Evolutionary conservation across 2,329 filamentous ascomycete species (phyloP).

Genomic region (Shiraia sp.): DNA sequence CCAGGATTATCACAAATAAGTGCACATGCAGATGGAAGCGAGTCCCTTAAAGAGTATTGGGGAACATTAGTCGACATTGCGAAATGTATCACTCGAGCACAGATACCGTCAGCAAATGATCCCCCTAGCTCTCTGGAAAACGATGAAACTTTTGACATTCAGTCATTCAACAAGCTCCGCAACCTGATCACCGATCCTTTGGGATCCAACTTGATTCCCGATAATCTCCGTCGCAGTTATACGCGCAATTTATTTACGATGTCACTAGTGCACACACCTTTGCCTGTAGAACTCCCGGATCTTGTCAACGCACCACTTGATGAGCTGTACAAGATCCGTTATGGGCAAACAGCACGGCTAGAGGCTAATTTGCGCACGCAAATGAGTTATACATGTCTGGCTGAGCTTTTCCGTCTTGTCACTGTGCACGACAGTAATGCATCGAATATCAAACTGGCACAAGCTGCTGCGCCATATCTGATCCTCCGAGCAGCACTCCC

Average conservation of each 20-base stretch:
- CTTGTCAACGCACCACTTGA: slow-evolving; percentile 58
- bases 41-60: slow-evolving; percentile 64
- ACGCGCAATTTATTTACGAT: slow-evolving; percentile 76
- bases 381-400: slow-evolving; percentile 80
- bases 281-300: slow-evolving; percentile 63
- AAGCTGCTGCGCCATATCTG: slow-evolving; percentile 77
- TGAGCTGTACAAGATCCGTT: slow-evolving; percentile 65
- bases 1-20: slow-evolving; percentile 60
- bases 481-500: slow-evolving; percentile 80
- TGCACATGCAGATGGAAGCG: slow-evolving; percentile 33
- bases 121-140: slow-evolving; percentile 37
- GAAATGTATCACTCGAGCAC: slow-evolving; percentile 44
- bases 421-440: slow-evolving; percentile 52
- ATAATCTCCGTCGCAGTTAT: slow-evolving; percentile 70
- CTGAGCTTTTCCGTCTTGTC: slow-evolving; percentile 67
- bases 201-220: slow-evolving; percentile 66
- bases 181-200: slow-evolving; percentile 75
- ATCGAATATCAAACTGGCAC: slow-evolving; percentile 65
- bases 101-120: slow-evolving; percentile 41
- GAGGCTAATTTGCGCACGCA: slow-evolving; percentile 65
- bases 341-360: slow-evolving; percentile 73
- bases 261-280: slow-evolving; percentile 76
- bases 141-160: slow-evolving; percentile 83
- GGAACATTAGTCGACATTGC: slow-evolving; percentile 48
- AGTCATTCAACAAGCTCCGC: slow-evolving; percentile 70